These are phyloP conservation scores for Ormosia semicastrata DNA, from an alignment of 306 rosid species.

Conservation along the genomic window DNA sequence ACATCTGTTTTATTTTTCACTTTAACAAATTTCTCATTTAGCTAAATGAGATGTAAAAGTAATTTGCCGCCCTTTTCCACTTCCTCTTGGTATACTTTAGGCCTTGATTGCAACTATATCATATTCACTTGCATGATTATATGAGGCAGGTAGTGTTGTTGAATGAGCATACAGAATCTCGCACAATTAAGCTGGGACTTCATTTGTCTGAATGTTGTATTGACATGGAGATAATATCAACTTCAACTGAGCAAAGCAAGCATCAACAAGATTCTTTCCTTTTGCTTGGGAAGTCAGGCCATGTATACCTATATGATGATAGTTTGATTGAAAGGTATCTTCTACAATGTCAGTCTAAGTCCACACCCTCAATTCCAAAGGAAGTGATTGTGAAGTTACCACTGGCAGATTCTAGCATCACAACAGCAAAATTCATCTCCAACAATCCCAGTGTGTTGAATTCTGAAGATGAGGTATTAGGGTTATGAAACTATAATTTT, in stretches of 20 bases:
- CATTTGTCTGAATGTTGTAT: slow-evolving; percentile 67
- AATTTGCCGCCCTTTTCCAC: background rate
- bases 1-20: background rate
- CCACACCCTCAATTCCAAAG: slow-evolving; percentile 65
- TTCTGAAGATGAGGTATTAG: slow-evolving; percentile 66
- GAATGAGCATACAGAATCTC: slow-evolving; percentile 81
- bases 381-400: slow-evolving; percentile 75
- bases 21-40: background rate
- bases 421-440: slow-evolving; percentile 62
- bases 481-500: background rate
- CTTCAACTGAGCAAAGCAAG: slow-evolving; percentile 69
- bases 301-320: slow-evolving; percentile 68
- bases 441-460: slow-evolving; percentile 41
- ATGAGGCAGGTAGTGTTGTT: slow-evolving; percentile 66
- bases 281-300: slow-evolving; percentile 81
- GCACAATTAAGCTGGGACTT: slow-evolving; percentile 77
- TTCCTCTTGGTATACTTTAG: background rate
- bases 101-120: slow-evolving; percentile 1
- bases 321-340: slow-evolving; percentile 70
- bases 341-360: slow-evolving; percentile 70
- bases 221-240: slow-evolving; percentile 74
- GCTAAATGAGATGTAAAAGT: background rate
- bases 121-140: slow-evolving; percentile 10
- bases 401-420: slow-evolving; percentile 62
- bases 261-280: slow-evolving; percentile 60